phyloP scores from a whole-genome alignment of 805 yeast genomes.

The Candida dajiaensis region DNA sequence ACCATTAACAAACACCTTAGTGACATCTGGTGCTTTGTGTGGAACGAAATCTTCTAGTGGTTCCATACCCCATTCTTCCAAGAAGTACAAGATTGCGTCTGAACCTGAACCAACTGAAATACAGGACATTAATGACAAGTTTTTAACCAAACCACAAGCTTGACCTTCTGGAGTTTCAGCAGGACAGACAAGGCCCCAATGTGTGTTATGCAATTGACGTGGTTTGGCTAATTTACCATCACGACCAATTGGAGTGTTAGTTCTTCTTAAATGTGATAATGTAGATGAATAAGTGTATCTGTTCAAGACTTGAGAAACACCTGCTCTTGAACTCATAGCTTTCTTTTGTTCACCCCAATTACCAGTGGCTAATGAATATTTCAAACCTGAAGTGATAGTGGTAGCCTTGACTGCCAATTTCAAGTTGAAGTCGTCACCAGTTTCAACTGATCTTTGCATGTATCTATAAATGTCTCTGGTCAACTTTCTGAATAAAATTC shows the following conservation, averaged over 20 bases:
- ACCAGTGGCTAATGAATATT: conserved; percentile 98
- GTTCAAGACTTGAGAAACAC: conserved; percentile 97
- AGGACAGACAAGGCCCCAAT: conserved; percentile 99
- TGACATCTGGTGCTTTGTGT: conserved; percentile 82
- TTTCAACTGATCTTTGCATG: conserved; percentile 98
- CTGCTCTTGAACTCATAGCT: conserved; percentile 98
- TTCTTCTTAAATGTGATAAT: conserved; percentile 95
- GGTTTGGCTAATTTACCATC: conserved; percentile 99
- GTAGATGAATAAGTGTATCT: conserved; percentile 99
- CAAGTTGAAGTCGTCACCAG: conserved; percentile 93
- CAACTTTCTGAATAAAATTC: conserved; percentile 87
- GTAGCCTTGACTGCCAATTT: conserved; percentile 95
- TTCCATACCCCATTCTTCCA: conserved; percentile 99
- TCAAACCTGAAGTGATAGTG: conserved; percentile 94
- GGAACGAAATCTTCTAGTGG: conserved; percentile 95
- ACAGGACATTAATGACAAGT: conserved; percentile 93
- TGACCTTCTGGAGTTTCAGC: conserved; percentile 99
- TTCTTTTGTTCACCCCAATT: conserved; percentile 99
- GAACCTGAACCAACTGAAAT: conserved; percentile 98
- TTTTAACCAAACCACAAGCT: conserved; percentile 98
- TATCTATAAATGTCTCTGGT: conserved; percentile 96
- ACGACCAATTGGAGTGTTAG: conserved; percentile 98
- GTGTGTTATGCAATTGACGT: conserved; percentile 97
- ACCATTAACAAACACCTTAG: conserved; percentile 95
- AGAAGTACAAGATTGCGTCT: conserved; percentile 84